A percentile compares a stretch with the other conserved stretches of the same genome.
These are phyloP conservation scores for Myriosclerotinia curreyana DNA, from an alignment of 2,329 filamentous ascomycete genomes.

Conservation along the genomic window DNA sequence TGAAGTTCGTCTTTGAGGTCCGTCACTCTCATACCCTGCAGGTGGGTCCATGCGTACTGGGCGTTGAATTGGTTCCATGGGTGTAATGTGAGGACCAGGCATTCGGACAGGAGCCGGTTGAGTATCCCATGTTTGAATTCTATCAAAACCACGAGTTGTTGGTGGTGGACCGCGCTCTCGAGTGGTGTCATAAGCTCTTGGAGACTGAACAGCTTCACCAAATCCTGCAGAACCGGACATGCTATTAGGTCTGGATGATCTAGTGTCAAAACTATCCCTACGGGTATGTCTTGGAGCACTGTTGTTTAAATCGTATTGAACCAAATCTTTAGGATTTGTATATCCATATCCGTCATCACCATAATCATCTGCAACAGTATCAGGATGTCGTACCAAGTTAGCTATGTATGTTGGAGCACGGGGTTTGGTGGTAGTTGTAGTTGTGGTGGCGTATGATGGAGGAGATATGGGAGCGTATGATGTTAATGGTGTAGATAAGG, in stretches of 20 bases:
- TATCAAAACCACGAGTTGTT: conserved; percentile 68
- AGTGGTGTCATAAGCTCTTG: conserved; percentile 42
- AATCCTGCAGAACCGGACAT: conserved; percentile 30
- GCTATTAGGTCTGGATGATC: conserved; percentile 36
- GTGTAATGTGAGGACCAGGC: conserved; percentile 41
- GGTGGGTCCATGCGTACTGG: conserved; percentile 31
- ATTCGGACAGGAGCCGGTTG: conserved; percentile 41
- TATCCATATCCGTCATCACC: conserved; percentile 61
- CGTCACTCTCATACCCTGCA: conserved; percentile 27
- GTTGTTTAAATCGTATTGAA: conserved; percentile 59
- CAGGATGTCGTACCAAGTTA: conserved; percentile 42
- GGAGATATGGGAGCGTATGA: background rate
- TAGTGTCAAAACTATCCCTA: conserved; percentile 53
- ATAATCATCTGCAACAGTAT: conserved; percentile 49
- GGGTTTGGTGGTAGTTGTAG: conserved; percentile 24
- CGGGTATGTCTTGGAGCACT: conserved; percentile 44
- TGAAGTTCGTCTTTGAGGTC: conserved; percentile 40
- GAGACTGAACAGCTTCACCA: conserved; percentile 29
- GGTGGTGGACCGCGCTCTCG: conserved; percentile 57
- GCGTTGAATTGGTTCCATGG: conserved; percentile 36
- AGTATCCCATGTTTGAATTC: conserved; percentile 54
- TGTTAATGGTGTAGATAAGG: background rate
- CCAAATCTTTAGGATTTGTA: conserved; percentile 60
- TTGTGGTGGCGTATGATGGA: conserved; percentile 26
- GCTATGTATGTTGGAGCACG: conserved; percentile 28